Conservation (phyloP, 192 early-diverging fungal species). For the Podila clonocystis region DNA sequence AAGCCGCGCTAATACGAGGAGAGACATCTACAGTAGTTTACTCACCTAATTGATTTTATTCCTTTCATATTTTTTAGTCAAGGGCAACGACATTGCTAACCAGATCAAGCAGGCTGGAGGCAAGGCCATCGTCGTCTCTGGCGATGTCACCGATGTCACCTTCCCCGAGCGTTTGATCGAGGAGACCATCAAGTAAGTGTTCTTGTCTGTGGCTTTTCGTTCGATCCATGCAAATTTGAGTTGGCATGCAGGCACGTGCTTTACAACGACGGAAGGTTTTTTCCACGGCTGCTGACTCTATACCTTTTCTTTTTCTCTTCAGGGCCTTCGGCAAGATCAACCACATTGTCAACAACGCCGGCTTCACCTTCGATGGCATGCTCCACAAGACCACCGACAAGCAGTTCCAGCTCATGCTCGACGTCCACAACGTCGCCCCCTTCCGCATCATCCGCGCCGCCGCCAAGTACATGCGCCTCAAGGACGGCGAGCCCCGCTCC, state of each 20-base stretch:
- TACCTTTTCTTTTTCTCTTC: not conserved
- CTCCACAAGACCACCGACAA: slow-evolving; percentile 87
- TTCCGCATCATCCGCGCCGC: slow-evolving; percentile 69
- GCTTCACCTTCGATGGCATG: slow-evolving; percentile 93
- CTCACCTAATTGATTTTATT: not conserved
- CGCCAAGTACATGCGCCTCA: slow-evolving; percentile 61
- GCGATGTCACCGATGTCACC: slow-evolving; percentile 61
- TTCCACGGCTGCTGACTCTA: no score
- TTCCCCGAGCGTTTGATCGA: slow-evolving; percentile 64
- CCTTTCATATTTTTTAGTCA: slow-evolving; percentile 41
- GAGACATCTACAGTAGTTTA: not conserved
- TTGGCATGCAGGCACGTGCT: not conserved
- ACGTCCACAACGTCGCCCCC: slow-evolving; percentile 69
- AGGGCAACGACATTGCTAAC: slow-evolving; percentile 83
- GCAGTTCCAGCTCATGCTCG: slow-evolving; percentile 91
- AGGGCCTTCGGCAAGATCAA: slow-evolving; percentile 78
- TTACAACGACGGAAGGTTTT: not conserved
- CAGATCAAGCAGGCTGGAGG: slow-evolving; percentile 85
- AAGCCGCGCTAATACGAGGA: not conserved
- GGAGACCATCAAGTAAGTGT: slow-evolving; percentile 56
- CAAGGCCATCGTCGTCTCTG: slow-evolving; percentile 79
- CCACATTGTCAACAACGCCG: slow-evolving; percentile 95
- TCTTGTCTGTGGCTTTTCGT: not conserved
- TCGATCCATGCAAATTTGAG: not conserved
- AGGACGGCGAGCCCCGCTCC: slow-evolving; percentile 61